Evolutionary conservation across 179 eudicot genomes (phyloP).

Genomic region (Nepenthes alata): DNA sequence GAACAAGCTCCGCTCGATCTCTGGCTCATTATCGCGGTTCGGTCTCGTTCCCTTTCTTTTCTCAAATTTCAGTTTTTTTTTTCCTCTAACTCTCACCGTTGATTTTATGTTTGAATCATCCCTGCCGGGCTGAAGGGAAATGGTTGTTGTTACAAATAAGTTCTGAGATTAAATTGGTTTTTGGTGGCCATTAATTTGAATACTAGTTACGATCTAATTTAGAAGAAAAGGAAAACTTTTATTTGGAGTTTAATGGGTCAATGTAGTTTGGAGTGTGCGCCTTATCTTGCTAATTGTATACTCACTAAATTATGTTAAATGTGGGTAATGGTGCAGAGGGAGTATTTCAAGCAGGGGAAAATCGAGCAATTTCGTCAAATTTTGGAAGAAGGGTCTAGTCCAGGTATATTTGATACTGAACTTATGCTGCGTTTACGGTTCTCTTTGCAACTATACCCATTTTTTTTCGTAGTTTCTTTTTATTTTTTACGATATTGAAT

Average conservation of each 20-base stretch:
- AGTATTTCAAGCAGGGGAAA: slow-evolving; percentile 94
- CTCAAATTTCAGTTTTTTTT: not conserved
- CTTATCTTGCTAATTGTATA: too few relatives aligned
- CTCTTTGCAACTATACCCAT: not conserved
- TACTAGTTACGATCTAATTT: too few relatives aligned
- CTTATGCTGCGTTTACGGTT: not conserved
- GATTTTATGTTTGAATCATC: too few relatives aligned
- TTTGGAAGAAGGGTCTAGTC: slow-evolving; percentile 89
- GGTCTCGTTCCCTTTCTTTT: slow-evolving; percentile 6
- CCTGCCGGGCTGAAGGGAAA: not conserved
- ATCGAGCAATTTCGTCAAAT: slow-evolving; percentile 74
- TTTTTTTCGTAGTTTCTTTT: not conserved
- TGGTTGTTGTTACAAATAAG: not conserved
- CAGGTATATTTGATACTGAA: slow-evolving; percentile 31
- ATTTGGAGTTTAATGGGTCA: too few relatives aligned
- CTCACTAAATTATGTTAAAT: too few relatives aligned
- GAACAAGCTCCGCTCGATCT: slow-evolving; percentile 97
- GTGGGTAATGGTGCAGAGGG: slow-evolving; percentile 49
- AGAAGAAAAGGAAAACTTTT: too few relatives aligned
- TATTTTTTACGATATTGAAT: not conserved
- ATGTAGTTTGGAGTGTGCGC: too few relatives aligned
- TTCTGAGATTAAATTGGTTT: not conserved
- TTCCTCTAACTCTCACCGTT: not conserved
- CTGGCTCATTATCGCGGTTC: slow-evolving; percentile 89
- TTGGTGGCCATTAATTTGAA: not conserved